Base-by-base conservation (phyloP, 768 basidiomycete genomes). In the Suillus lakei region DNA sequence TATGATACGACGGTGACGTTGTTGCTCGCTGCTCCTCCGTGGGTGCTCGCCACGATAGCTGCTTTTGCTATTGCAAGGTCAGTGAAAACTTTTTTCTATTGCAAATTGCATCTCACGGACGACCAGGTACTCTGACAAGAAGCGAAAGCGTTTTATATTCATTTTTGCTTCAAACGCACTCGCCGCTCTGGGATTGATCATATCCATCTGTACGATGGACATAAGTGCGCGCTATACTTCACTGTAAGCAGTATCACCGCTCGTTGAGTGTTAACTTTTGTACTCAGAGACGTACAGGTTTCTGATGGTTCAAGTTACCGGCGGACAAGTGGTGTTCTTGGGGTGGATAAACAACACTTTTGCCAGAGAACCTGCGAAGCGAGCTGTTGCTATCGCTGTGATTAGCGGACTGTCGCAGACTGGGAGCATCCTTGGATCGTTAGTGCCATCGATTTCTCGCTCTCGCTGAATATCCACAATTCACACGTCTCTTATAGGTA, bases 361-460 rank as follows among this genome's bases (percentile, higher is more conserved):
- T 75, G 86, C 91, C 36, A 86, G 88, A 23, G 88, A 93, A 21
- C 86, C 93, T 2, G 86, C 89, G 23, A 95, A 95, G 75, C 88
- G 94, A 13, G 91, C 93, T 6, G 89, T 93, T 18, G 89, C 89
- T 15, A 80, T 95, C 39, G 93, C 92, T 1, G 75, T 91, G 63
- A 86, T 93, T 71, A 93, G 94, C 74, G 86, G 88, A 53, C 86
- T 92, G 70, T 89, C 90, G 12, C 89, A 92, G 72, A 81, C 91
- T 4, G 94, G 93, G 0, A 95, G 93, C 78, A 82, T 96, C 53
- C 79, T 86, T 50, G 93, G 93, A 64, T 88, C 91, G 80, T 94
- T 79, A 78, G 86, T 85, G 28, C 28, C 51, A 70, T 60, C 5
- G 15, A n/a, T 41, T 63, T 64, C 13, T 55, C 30, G 41, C n/a